phyloP scores from a whole-genome alignment of 257 asterid species.

The Mentha longifolia region DNA sequence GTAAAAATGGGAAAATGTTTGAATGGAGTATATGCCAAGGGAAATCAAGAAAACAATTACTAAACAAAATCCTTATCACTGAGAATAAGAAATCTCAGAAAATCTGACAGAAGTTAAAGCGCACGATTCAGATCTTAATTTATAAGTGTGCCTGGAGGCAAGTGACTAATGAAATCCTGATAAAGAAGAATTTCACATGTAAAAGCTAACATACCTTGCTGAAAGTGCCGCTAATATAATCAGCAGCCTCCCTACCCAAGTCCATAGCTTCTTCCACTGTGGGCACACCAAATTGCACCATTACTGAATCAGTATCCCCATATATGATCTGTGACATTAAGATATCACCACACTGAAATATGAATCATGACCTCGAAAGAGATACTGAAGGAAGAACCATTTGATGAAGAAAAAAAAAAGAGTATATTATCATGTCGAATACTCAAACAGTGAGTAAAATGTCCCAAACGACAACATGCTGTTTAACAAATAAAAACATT shows the following conservation, averaged over 20 bases:
- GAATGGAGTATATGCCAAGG: constrained; percentile 1
- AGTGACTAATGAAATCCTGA: constrained; percentile 22
- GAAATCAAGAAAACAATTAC: not conserved
- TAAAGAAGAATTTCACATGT: constrained; percentile 21
- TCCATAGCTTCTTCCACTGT: constrained; percentile 91
- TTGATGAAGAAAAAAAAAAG: constrained; percentile 1
- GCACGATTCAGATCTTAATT: constrained; percentile 13
- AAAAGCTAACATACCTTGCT: constrained; percentile 56
- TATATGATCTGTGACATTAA: constrained; percentile 73
- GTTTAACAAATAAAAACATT: not conserved
- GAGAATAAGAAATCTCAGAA: not conserved
- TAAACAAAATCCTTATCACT: constrained; percentile 7
- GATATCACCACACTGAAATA: constrained; percentile 23
- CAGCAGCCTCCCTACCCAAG: constrained; percentile 98
- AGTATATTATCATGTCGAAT: too few species aligned
- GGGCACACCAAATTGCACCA: constrained; percentile 98
- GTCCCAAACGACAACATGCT: constrained; percentile 6
- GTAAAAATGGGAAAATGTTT: constrained; percentile 1
- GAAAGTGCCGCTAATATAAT: constrained; percentile 83
- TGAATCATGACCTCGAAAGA: constrained; percentile 22
- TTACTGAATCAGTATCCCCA: constrained; percentile 99
- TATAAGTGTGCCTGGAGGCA: constrained; percentile 15
- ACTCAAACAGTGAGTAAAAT: not conserved
- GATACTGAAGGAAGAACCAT: not conserved
- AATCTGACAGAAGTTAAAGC: constrained; percentile 9